Percentiles rank a stretch among this genome's conserved stretches.
phyloP scores from a whole-genome alignment of 306 rosid genomes.

The Biancaea sappan region DNA sequence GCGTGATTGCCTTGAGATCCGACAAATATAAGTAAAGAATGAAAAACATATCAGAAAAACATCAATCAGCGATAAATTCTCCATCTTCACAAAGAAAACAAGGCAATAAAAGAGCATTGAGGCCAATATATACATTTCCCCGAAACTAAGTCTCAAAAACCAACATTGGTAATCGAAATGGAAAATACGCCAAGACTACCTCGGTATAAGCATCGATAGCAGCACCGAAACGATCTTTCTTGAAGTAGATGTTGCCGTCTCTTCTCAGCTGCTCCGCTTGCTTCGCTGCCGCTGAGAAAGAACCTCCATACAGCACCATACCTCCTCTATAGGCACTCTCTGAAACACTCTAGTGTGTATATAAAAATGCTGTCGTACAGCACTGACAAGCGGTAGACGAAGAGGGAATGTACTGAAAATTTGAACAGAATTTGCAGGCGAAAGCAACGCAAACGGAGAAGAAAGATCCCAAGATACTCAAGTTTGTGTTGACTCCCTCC shows the following conservation, averaged over 20 bases:
- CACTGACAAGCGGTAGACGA: neutral
- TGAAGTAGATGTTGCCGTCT: slow-evolving; percentile 76
- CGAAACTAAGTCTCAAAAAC: neutral
- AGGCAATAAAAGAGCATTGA: too few species aligned
- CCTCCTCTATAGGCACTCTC: neutral
- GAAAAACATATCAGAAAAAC: neutral
- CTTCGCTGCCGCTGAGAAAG: slow-evolving; percentile 34
- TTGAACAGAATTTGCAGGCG: neutral
- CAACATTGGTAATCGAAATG: neutral
- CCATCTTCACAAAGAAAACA: neutral
- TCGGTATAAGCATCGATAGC: slow-evolving; percentile 91
- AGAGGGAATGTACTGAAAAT: neutral
- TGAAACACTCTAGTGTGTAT: neutral
- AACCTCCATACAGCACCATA: slow-evolving; percentile 49
- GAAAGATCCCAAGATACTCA: neutral
- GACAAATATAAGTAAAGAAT: neutral
- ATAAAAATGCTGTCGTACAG: neutral
- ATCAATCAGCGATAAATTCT: neutral
- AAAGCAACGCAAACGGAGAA: neutral
- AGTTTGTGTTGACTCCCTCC: neutral
- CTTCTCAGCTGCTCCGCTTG: slow-evolving; percentile 68
- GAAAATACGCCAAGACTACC: slow-evolving; percentile 39
- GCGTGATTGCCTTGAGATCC: slow-evolving; percentile 44
- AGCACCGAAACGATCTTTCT: slow-evolving; percentile 68
- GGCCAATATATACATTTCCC: neutral